Evolutionary conservation across 2,329 filamentous ascomycete genomes (phyloP), one percentile per base, ranked within the genome.

Genomic region (Karstenula rhodostoma): DNA sequence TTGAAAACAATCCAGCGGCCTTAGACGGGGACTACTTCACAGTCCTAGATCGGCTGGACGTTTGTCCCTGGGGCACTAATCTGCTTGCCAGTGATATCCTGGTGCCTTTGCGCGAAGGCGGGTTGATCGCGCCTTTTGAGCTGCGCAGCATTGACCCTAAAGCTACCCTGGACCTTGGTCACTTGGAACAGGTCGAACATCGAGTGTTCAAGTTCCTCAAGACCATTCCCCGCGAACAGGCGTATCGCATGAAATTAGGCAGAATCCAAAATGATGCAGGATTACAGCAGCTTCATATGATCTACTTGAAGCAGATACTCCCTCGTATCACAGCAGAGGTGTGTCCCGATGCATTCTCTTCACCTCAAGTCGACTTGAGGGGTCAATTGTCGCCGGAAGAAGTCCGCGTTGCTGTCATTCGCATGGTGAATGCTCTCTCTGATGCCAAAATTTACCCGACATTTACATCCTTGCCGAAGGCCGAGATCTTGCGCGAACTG

Each of bases 31-130:
- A 57, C 15, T 67, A 61, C 33, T 29, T 27, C 4, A 17, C 47
- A 15, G 60, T 74, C 29, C 60, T 70, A 7, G 7, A 48, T 3
- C 35, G 56, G 23, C 23, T 75, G n/a, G 66, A 67, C n/a, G 58
- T 74, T 23, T 51, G 57, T 49, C 43, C 55, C 13, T 29, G n/a
- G 29, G 53, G 51, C 54, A 66, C 32, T 47, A 58, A 62, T 25
- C 22, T 73, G 46, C 61, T 74, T 19, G 67, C 71, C 13, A 68
- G 72, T 53, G 71, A 74, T 37, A 67, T 74, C 2, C 59, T 72
- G 42, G 42, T 66, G 12, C 58, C 66, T 23, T 59, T 75, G 9
- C 67, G 71, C 49, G 59, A 59, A n/a, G 66, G 64, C 42, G 64
- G 64, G 4, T 56, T 75, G 15, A 57, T 63, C 15, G 58, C 40